Percentiles rank a stretch among this genome's conserved stretches.
Evolutionary conservation across 805 yeast species (phyloP).

Genomic region (Tetrapisispora iriomotensis): DNA sequence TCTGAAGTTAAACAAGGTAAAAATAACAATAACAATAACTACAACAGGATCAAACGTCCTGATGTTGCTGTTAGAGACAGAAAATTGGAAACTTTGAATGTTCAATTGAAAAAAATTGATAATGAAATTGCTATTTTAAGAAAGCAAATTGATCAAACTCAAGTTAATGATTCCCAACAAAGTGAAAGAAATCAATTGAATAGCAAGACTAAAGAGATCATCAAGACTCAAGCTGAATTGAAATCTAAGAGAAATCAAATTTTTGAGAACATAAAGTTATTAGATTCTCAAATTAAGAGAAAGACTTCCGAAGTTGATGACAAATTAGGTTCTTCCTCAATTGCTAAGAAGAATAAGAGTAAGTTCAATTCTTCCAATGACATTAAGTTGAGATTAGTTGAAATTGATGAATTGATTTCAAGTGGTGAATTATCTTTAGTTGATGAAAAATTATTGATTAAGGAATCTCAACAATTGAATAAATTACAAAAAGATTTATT

Average conservation of each 20-base stretch:
- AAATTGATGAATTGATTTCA: conserved; percentile 65
- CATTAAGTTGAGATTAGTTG: conserved; percentile 53
- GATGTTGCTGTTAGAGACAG: conserved; percentile 57
- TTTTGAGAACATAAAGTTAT: conserved; percentile 56
- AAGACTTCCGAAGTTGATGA: conserved; percentile 66
- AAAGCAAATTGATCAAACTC: conserved; percentile 43
- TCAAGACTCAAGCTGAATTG: conserved; percentile 38
- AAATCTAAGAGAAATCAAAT: conserved; percentile 37
- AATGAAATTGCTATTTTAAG: conserved; percentile 41
- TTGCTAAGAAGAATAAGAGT: conserved; percentile 1
- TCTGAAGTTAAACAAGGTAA: too few relatives aligned
- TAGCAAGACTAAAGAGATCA: conserved; percentile 37
- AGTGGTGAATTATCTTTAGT: conserved; percentile 76
- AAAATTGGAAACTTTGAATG: conserved; percentile 43
- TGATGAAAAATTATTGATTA: conserved; percentile 77
- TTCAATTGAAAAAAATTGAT: conserved; percentile 56
- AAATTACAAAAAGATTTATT: conserved; percentile 73
- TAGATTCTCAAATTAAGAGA: conserved; percentile 64
- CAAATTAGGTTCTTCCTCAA: conserved; percentile 29
- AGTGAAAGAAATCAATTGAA: conserved; percentile 46
- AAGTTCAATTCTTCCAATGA: conserved; percentile 59
- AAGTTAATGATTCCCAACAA: conserved; percentile 39
- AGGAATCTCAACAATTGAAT: conserved; percentile 77
- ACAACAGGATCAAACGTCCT: conserved; percentile 50
- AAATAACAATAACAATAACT: conserved; percentile 3